A percentile compares a stretch with the other conserved stretches of the same genome.
Conservation (phyloP, 352 stramenopile genomes). For the Phytopythium oedochilum region DNA sequence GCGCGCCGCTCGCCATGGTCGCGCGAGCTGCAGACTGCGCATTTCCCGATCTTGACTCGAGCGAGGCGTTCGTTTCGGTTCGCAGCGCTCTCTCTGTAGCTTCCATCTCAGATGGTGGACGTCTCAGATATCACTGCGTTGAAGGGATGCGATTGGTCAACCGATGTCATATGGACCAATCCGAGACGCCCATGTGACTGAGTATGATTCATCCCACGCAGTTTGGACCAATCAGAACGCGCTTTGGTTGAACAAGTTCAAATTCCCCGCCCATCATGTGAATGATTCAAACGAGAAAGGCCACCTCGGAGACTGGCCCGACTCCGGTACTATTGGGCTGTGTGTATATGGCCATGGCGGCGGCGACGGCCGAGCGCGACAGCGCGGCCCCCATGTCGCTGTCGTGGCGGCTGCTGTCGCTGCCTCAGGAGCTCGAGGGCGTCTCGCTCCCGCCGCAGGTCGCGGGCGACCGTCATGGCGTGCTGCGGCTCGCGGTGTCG, state of each 20-base stretch:
- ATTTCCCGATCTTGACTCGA: constrained; percentile 4
- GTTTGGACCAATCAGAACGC: neutral
- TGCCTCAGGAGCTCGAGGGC: constrained; percentile 30
- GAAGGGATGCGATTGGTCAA: neutral
- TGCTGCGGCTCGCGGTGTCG: constrained; percentile 32
- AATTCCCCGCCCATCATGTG: neutral
- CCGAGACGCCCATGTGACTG: neutral
- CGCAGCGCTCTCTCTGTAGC: neutral
- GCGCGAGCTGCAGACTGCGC: neutral
- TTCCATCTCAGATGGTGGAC: neutral
- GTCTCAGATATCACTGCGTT: neutral
- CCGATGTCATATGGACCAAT: neutral
- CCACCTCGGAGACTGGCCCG: neutral
- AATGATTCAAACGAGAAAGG: neutral
- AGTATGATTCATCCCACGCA: neutral
- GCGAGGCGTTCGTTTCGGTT: neutral
- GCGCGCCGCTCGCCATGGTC: constrained; percentile 4
- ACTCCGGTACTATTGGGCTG: no score
- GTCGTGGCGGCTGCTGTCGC: constrained; percentile 18
- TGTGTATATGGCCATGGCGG: neutral
- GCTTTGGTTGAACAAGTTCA: neutral
- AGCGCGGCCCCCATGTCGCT: constrained; percentile 17
- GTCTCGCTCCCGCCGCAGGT: constrained; percentile 40
- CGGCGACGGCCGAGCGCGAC: neutral
- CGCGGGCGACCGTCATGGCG: constrained; percentile 13